phyloP scores from a whole-genome alignment of 2,329 filamentous ascomycete genomes.

The Nigrospora osmanthi region DNA sequence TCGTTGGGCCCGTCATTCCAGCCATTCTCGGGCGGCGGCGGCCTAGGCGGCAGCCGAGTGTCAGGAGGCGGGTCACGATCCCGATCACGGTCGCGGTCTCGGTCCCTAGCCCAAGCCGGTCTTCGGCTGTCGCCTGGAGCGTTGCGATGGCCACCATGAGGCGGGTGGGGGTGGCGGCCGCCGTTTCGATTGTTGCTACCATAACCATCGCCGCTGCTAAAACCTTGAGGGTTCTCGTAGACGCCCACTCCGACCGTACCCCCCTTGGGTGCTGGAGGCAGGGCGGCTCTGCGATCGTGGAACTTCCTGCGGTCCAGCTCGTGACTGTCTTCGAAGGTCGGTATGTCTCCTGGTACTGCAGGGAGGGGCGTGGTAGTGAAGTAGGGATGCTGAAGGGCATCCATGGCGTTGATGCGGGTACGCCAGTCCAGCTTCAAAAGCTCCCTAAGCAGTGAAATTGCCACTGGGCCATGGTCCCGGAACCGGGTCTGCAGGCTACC shows the following conservation, averaged over 20 bases:
- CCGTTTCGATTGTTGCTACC: conserved; percentile 32
- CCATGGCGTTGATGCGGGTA: conserved; percentile 82
- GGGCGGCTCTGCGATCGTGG: conserved; percentile 72
- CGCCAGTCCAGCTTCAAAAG: conserved; percentile 85
- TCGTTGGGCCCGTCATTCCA: conserved; percentile 25
- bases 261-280: conserved; percentile 86
- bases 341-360: conserved; percentile 77
- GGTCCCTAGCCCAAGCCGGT: conserved; percentile 48
- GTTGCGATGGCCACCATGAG: conserved; percentile 18
- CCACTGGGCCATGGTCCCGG: conserved; percentile 61
- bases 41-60: conserved; percentile 38
- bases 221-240: conserved; percentile 36
- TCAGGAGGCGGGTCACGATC: conserved; percentile 16
- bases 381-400: conserved; percentile 87
- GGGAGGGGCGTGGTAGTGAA: conserved; percentile 76
- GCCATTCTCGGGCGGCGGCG: conserved; percentile 35
- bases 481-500: conserved; percentile 68
- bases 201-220: conserved; percentile 44
- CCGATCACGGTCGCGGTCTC: conserved; percentile 16
- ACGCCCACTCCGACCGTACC: conserved; percentile 78
- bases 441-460: conserved; percentile 72
- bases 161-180: background rate
- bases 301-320: conserved; percentile 92
- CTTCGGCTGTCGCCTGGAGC: conserved; percentile 33
- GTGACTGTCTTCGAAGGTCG: conserved; percentile 87